Base-by-base conservation (phyloP, 768 basidiomycete genomes). In the Pleurotus citrinopileatus region DNA sequence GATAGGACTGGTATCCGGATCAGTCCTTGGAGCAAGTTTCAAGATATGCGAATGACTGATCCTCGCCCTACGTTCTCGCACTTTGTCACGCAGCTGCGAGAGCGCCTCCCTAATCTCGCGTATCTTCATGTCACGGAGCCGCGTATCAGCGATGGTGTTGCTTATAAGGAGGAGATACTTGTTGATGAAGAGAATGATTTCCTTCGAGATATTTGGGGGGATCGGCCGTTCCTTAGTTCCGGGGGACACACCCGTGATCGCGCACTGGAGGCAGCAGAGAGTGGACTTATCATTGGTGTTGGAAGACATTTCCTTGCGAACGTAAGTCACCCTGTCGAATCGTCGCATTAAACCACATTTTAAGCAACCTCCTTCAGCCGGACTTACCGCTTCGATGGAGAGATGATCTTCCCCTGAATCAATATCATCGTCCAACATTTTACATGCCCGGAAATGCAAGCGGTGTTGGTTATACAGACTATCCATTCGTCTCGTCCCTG, bases 1-100 rank as follows among this genome's bases (percentile, higher is more conserved):
- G 74, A 80, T 20, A 73, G 73, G 5, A 69, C 73, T 9, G 81
- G 67, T 0, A 67, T 83, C 46, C 70, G 82, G 3, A 22, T 83
- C 10, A 76, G 76, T 57, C 81, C 76, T 0, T 81, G 72, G 74
- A 64, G 60, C 32, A 63, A 43, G 42, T 32, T 9, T 47, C 27
- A 25, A 70, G 70, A 63, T 29, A 74, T 79, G 74, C 59, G 67
- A 15, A 76, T 77, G 74, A 52, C 58, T 5, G 73, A 81, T 51
- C 78, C 77, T 1, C 63, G 66, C n/a, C 76, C 78, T 3, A 73
- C 71, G 6, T 83, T 77, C 68, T 52, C 61, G 0, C 71, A 80
- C 63, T 58, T 82, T 29, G 70, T 75, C 7, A 38, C 60, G 15
- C 52, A 71, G 45, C 52, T 82, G 25, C 62, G 60, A n/a, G 55